Conservation (phyloP, 331 rosid species). For the Saraca asoca region DNA sequence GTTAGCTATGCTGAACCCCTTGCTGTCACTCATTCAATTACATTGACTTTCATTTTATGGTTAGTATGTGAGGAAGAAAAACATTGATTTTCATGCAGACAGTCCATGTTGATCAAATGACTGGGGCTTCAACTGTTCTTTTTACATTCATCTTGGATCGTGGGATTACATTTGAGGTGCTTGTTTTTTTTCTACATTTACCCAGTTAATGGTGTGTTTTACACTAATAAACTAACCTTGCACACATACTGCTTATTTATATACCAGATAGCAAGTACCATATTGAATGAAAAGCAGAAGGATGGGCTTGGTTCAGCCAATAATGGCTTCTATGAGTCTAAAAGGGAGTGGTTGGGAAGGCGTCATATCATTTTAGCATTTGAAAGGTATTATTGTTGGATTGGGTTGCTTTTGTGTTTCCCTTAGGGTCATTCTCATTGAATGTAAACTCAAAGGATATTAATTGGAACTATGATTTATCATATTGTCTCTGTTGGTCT, state of each 20-base stretch:
- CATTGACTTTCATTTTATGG: constrained; percentile 29
- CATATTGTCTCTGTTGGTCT: constrained; percentile 4
- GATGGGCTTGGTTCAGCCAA: constrained; percentile 79
- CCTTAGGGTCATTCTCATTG: constrained; percentile 14
- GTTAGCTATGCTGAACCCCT: constrained; percentile 45
- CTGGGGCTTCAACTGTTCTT: constrained; percentile 87
- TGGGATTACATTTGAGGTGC: constrained; percentile 94
- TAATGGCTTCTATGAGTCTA: constrained; percentile 97
- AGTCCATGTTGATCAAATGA: constrained; percentile 86
- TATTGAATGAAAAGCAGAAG: constrained; percentile 84
- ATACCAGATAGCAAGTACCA: constrained; percentile 68
- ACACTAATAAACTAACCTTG: constrained; percentile 23
- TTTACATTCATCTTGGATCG: constrained; percentile 95
- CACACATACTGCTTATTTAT: constrained; percentile 29
- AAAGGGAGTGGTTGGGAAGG: constrained; percentile 93
- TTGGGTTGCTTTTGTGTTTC: constrained; percentile 7
- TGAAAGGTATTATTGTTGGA: constrained; percentile 64
- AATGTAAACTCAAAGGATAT: neutral
- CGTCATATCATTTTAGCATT: constrained; percentile 87
- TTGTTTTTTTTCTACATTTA: constrained; percentile 22
- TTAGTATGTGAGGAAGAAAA: constrained; percentile 19
- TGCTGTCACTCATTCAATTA: constrained; percentile 20
- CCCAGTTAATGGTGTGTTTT: constrained; percentile 46
- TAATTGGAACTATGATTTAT: constrained; percentile 1
- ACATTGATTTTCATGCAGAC: constrained; percentile 51